Percentiles rank a stretch among this genome's conserved stretches.
phyloP scores from a whole-genome alignment of 2,329 filamentous ascomycete genomes.

The Corinectria fuckeliana region DNA sequence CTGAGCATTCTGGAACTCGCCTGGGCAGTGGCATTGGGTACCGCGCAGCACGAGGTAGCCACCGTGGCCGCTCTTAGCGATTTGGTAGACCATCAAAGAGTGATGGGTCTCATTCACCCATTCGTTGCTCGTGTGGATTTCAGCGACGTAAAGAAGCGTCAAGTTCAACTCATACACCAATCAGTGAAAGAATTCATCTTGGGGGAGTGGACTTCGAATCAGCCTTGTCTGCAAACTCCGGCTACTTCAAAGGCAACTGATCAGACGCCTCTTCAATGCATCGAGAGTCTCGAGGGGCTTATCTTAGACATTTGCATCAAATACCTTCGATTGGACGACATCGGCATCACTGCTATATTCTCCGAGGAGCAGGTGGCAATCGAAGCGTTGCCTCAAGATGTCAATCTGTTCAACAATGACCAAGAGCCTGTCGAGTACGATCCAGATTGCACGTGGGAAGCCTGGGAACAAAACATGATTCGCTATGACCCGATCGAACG shows the following conservation, averaged over 20 bases:
- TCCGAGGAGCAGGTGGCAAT: slow-evolving; percentile 35
- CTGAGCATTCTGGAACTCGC: slow-evolving; percentile 41
- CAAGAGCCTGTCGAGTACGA: slow-evolving; percentile 25
- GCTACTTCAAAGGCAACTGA: background rate
- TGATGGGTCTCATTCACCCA: slow-evolving; percentile 30
- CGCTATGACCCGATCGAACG: slow-evolving; percentile 32
- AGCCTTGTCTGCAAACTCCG: slow-evolving; percentile 16
- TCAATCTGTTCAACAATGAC: slow-evolving; percentile 34
- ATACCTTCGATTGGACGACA: slow-evolving; percentile 39
- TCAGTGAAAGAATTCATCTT: slow-evolving; percentile 26
- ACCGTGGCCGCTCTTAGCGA: slow-evolving; percentile 27
- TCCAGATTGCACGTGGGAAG: slow-evolving; percentile 37
- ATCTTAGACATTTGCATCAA: slow-evolving; percentile 37
- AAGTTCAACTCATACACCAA: slow-evolving; percentile 27
- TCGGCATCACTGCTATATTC: slow-evolving; percentile 36
- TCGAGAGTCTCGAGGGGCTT: slow-evolving; percentile 25
- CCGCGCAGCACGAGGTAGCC: slow-evolving; percentile 23
- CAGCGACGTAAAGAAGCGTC: slow-evolving; percentile 19
- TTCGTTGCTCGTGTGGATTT: slow-evolving; percentile 26
- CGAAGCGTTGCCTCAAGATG: slow-evolving; percentile 15
- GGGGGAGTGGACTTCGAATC: background rate
- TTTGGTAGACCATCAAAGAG: slow-evolving; percentile 36
- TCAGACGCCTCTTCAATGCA: slow-evolving; percentile 21
- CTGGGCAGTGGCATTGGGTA: slow-evolving; percentile 37
- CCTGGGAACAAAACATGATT: slow-evolving; percentile 41